phyloP scores from a whole-genome alignment of 2,329 filamentous ascomycete genomes.

The Immersiporthe knoxdaviesiana region DNA sequence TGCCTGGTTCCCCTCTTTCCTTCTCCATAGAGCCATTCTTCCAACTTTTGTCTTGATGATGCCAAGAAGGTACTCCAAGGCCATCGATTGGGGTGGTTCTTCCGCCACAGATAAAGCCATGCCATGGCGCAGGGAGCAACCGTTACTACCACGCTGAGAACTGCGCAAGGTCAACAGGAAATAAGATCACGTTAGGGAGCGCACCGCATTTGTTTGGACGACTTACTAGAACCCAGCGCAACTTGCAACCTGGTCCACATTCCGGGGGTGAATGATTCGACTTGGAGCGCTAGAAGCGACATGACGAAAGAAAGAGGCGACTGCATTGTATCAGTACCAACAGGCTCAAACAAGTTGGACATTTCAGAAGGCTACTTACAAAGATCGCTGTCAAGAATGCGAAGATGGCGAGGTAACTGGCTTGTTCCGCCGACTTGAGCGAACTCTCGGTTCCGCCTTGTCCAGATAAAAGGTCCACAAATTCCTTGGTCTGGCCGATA shows the following conservation, averaged over 20 bases:
- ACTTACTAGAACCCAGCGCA: background rate
- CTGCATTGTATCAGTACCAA: background rate
- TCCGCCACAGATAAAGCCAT: too few relatives aligned
- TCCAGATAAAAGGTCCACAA: conserved; percentile 7
- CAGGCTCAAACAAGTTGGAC: background rate
- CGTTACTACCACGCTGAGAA: too few relatives aligned
- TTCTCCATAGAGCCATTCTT: background rate
- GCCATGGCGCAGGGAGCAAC: too few relatives aligned
- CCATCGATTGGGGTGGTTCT: too few relatives aligned
- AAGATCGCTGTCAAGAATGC: conserved; percentile 8
- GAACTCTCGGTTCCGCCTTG: conserved; percentile 12
- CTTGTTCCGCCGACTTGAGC: conserved; percentile 10
- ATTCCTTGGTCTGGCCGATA: background rate
- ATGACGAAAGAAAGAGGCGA: conserved; percentile 10
- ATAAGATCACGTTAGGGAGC: too few relatives aligned
- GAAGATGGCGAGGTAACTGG: conserved; percentile 11
- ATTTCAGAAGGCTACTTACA: background rate
- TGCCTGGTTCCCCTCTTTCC: background rate
- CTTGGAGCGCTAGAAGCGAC: background rate
- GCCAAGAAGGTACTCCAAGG: too few relatives aligned
- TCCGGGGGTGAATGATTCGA: conserved; percentile 16
- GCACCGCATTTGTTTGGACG: background rate
- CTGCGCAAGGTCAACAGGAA: too few relatives aligned
- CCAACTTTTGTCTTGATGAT: background rate
- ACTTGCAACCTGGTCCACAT: conserved; percentile 29